Percentiles rank a stretch among this genome's conserved stretches.
phyloP scores from a whole-genome alignment of 2,329 filamentous ascomycete genomes.

The Neonectria ditissima region DNA sequence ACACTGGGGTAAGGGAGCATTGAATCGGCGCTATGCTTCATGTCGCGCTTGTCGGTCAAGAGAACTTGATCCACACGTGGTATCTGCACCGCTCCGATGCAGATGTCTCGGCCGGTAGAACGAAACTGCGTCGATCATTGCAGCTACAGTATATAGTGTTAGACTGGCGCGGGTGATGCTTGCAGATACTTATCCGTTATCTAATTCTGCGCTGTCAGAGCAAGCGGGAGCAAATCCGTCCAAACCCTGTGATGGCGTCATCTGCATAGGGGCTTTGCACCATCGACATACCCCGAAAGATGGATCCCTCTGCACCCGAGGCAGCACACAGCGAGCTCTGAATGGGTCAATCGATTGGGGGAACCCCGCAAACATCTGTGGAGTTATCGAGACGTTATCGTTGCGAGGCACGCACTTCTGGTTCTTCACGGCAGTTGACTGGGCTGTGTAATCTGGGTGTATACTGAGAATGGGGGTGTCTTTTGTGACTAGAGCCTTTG shows the following conservation, averaged over 20 bases:
- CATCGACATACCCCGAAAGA: constrained; percentile 31
- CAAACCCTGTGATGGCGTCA: constrained; percentile 37
- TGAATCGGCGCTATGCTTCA: neutral
- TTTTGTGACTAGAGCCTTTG: neutral
- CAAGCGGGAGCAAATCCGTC: constrained; percentile 11
- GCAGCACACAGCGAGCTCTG: neutral
- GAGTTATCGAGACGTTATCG: constrained; percentile 25
- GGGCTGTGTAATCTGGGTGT: neutral
- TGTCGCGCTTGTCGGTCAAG: neutral
- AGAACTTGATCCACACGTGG: neutral
- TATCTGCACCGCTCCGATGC: neutral
- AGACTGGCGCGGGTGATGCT: neutral
- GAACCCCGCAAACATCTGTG: constrained; percentile 16
- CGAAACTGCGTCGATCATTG: neutral
- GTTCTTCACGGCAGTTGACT: neutral
- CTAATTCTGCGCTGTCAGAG: neutral
- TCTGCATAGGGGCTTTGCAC: constrained; percentile 37
- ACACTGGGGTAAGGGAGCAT: neutral
- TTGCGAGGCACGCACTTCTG: neutral
- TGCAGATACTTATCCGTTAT: neutral
- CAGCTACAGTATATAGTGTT: neutral
- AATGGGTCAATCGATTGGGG: constrained; percentile 10
- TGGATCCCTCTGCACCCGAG: constrained; percentile 9
- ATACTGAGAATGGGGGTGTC: neutral
- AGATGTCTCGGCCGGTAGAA: neutral